phyloP scores from a whole-genome alignment of 2,329 filamentous ascomycete genomes.

The Didymella pinodella region DNA sequence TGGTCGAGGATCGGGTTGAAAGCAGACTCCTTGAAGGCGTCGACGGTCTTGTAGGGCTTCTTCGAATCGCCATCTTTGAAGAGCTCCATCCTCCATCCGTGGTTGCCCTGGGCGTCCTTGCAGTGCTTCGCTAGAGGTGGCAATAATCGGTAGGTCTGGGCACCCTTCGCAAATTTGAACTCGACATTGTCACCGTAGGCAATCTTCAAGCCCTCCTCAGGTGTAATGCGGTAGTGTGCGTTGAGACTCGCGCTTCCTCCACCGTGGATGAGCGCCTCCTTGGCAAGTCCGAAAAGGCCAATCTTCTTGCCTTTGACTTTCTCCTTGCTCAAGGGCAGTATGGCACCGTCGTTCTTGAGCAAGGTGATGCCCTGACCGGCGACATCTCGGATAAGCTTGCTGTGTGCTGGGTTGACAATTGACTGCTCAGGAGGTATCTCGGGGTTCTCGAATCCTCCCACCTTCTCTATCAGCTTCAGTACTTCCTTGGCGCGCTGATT shows the following conservation, averaged over 20 bases:
- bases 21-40: conserved; percentile 36
- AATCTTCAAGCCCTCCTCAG: conserved; percentile 37
- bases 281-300: conserved; percentile 74
- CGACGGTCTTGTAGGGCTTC: conserved; percentile 34
- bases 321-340: conserved; percentile 71
- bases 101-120: conserved; percentile 38
- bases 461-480: conserved; percentile 72
- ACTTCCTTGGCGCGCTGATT: conserved; percentile 43
- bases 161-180: conserved; percentile 46
- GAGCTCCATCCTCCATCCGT: conserved; percentile 44
- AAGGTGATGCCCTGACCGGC: conserved; percentile 74
- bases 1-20: conserved; percentile 38
- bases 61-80: conserved; percentile 38
- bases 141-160: conserved; percentile 46
- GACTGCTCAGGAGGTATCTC: conserved; percentile 65
- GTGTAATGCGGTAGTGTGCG: conserved; percentile 39
- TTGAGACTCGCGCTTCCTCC: conserved; percentile 44
- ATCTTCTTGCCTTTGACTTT: conserved; percentile 64
- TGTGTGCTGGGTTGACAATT: conserved; percentile 68
- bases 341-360: conserved; percentile 72
- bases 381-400: conserved; percentile 68
- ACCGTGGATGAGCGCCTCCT: conserved; percentile 52
- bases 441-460: conserved; percentile 67
- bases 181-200: conserved; percentile 41
- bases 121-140: conserved; percentile 40